Evolutionary conservation across 345 rosid genomes (phyloP).

Genomic region (Pistacia vera): DNA sequence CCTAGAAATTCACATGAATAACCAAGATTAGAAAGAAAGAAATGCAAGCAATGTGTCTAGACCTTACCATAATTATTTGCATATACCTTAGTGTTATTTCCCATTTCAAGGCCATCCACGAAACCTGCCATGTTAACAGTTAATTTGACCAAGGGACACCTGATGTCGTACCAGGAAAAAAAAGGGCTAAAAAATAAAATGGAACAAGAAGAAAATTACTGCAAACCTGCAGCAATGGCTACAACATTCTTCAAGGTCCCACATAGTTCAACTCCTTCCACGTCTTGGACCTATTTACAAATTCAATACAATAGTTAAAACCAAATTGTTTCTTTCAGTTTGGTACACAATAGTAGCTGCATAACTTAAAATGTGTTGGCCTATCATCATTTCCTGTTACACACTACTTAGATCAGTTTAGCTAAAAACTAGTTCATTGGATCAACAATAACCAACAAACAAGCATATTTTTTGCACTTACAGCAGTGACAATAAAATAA

Average conservation of each 20-base stretch:
- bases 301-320: background rate
- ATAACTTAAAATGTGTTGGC: background rate
- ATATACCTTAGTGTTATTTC: conserved; percentile 90
- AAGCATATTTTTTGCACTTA: conserved; percentile 34
- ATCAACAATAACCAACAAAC: background rate
- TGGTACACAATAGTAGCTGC: background rate
- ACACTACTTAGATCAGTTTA: background rate
- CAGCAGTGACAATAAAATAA: conserved; percentile 84
- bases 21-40: conserved; percentile 3
- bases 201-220: background rate
- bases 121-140: conserved; percentile 51
- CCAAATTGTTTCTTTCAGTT: background rate
- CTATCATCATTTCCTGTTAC: background rate
- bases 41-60: background rate
- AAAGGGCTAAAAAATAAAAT: background rate
- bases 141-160: conserved; percentile 5
- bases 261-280: conserved; percentile 95
- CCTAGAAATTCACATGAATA: conserved; percentile 43
- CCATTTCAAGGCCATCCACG: conserved; percentile 96
- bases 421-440: background rate
- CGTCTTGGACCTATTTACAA: conserved; percentile 72
- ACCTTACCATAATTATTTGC: background rate
- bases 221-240: conserved; percentile 85
- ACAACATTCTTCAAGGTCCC: conserved; percentile 97
- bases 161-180: background rate